A percentile compares a stretch with the other conserved stretches of the same genome.
Conservation (phyloP, 805 yeast species). For the Wickerhamomyces mucosus region DNA sequence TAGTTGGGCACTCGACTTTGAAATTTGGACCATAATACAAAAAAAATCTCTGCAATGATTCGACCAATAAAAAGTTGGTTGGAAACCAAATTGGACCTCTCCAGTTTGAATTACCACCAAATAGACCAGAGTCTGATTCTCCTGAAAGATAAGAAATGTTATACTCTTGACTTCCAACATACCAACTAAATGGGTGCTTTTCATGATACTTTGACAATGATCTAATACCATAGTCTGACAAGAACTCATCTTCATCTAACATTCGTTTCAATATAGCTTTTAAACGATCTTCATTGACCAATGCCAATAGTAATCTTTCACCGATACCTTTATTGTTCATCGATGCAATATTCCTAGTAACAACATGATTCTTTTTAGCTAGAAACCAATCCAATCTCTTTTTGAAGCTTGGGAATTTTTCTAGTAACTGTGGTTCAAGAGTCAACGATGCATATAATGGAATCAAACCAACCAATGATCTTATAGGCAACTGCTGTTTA, state of each 20-base stretch:
- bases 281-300: conserved; percentile 75
- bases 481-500: conserved; percentile 66
- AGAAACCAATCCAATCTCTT: conserved; percentile 80
- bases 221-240: conserved; percentile 78
- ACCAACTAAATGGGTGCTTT: conserved; percentile 75
- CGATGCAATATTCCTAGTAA: conserved; percentile 78
- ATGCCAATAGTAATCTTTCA: conserved; percentile 67
- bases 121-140: conserved; percentile 85
- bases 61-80: conserved; percentile 75
- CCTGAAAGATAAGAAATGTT: conserved; percentile 73
- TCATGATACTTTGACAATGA: conserved; percentile 83
- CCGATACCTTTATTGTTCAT: conserved; percentile 72
- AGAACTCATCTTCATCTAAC: conserved; percentile 81
- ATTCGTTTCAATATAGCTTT: conserved; percentile 64
- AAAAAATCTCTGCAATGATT: conserved; percentile 78
- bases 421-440: conserved; percentile 72
- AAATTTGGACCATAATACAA: conserved; percentile 81
- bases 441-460: conserved; percentile 87
- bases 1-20: conserved; percentile 82
- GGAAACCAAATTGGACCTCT: conserved; percentile 98
- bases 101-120: conserved; percentile 97
- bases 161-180: conserved; percentile 67
- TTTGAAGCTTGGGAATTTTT: conserved; percentile 72
- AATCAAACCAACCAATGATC: conserved; percentile 85
- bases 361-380: conserved; percentile 55